Conservation (phyloP, 2,329 filamentous ascomycete genomes). For the Escovopsis weberi region DNA sequence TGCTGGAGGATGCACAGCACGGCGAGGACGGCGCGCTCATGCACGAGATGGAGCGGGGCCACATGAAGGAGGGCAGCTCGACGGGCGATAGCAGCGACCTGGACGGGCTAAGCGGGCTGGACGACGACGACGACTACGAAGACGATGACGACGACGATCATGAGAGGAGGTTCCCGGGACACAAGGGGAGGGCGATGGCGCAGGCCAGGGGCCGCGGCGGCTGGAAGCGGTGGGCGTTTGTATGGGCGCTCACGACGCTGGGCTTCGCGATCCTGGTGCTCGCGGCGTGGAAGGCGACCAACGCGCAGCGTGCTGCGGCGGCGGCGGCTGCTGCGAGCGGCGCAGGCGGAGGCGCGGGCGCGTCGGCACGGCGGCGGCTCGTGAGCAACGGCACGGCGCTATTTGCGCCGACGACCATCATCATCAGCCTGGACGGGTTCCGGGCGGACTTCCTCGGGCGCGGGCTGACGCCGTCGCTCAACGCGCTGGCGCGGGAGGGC, state of each 20-base stretch:
- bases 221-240: conserved; percentile 39
- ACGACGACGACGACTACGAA: no score
- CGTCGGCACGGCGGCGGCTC: conserved; percentile 16
- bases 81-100: conserved; percentile 49
- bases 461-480: conserved; percentile 69
- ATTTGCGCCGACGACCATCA: conserved; percentile 82
- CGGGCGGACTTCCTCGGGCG: conserved; percentile 83
- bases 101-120: conserved; percentile 21
- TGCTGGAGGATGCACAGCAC: conserved; percentile 37
- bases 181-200: conserved; percentile 34
- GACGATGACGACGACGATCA: conserved; percentile 36
- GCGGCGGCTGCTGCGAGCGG: neutral
- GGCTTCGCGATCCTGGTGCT: conserved; percentile 42
- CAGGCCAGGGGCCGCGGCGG: conserved; percentile 33
- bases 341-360: no score
- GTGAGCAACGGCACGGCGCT: conserved; percentile 72
- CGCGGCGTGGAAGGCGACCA: conserved; percentile 43
- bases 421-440: conserved; percentile 92
- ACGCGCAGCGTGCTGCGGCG: conserved; percentile 23
- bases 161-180: conserved; percentile 3
- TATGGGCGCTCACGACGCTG: conserved; percentile 35
- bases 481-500: conserved; percentile 63
- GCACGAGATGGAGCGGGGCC: conserved; percentile 83
- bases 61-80: conserved; percentile 49
- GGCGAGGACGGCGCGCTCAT: conserved; percentile 64